A percentile compares a stretch with the other conserved stretches of the same genome.
These are phyloP conservation scores for Penicillium tannophilum DNA, from an alignment of 495 filamentous ascomycete species.

Conservation along the genomic window DNA sequence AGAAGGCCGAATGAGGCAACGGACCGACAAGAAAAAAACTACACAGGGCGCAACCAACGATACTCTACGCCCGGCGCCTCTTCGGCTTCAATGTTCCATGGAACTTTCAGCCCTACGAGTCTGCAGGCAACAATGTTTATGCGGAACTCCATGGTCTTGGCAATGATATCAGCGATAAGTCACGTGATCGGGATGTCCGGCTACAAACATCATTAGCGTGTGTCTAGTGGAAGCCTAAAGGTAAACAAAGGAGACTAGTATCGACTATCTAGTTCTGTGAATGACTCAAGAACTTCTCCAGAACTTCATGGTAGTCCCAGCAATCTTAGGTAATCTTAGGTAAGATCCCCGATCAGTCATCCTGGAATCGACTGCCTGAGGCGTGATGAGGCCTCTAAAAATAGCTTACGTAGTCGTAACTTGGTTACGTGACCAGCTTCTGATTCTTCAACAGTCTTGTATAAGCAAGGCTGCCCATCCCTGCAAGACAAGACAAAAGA, in stretches of 20 bases:
- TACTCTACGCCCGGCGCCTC: background rate
- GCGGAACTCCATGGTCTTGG: background rate
- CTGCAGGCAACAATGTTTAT: constrained; percentile 9
- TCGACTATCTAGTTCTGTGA: no score
- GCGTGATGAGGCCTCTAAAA: no score
- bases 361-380: no score
- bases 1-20: background rate
- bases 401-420: no score
- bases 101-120: background rate
- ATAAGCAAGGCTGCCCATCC: background rate
- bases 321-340: no score
- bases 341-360: no score
- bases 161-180: background rate
- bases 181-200: background rate
- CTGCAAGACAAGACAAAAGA: background rate
- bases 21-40: background rate
- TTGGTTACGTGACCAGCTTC: no score
- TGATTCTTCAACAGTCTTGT: background rate
- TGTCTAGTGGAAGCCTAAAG: background rate
- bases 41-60: background rate
- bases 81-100: background rate
- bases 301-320: background rate
- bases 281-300: background rate
- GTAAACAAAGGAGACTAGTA: background rate
- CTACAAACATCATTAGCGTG: background rate